Base-by-base conservation (phyloP, 345 rosid genomes). In the Euphorbia tirucalli region DNA sequence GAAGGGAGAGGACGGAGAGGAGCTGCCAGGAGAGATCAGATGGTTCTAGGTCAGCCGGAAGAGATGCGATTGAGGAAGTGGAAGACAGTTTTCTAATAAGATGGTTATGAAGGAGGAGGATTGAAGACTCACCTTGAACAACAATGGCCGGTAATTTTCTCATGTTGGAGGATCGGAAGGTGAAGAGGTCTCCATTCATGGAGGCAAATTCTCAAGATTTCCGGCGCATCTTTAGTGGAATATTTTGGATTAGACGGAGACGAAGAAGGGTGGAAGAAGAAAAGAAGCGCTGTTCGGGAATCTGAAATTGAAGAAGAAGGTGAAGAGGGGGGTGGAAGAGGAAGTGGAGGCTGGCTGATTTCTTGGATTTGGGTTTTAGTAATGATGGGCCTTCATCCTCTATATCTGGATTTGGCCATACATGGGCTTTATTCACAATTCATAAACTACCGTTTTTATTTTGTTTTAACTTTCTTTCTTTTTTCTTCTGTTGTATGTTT, bases 1-100 rank as follows among this genome's bases (percentile, higher is more conserved):
- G 86, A 67, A 81, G 83, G 5, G 86, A 72, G 49, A 91, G 83
- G 50, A 86, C 68, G 27, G 88, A 76, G 73, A 81, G 78, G 10
- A 91, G 75, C 22, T 72, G 83, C 21, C 81, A 71, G 15, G 85
- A 71, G 56, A 84, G 35, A 68, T 81, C 84, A 31, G 72, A 50
- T 10, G 66, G n/a, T 25, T 81, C 82, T 0, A 68, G 62, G 49
- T 77, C 82, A 21, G 61, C 11, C 24, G 78, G 63, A 37, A 70
- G 62, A 21, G 71, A 61, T 21, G 74, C 61, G 15, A 65, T 16
- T 57, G 74, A 43, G 70, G 61, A 44, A 30, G 79, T 18, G 19
- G 75, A 56, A 75, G 61, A 28, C 44, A 59, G 74, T 9, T n/a
- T 37, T 35, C 18, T 19, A 68, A 61, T 25, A 22, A 21, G 65